phyloP scores from a whole-genome alignment of 768 basidiomycete genomes.

The Cubamyces lactineus region DNA sequence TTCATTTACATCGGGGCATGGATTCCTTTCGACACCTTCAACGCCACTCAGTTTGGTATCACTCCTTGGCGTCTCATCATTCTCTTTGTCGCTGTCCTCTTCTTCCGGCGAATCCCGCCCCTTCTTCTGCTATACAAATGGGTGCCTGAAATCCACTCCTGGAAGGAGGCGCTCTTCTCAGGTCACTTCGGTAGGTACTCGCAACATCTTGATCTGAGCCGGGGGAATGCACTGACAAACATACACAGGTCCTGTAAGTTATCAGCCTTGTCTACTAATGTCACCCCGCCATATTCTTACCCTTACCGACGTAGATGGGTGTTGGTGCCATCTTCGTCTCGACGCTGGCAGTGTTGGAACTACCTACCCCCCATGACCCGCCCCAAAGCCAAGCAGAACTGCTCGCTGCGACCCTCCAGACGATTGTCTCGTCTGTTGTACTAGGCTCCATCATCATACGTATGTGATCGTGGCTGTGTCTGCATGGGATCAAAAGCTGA shows the following conservation, averaged over 20 bases:
- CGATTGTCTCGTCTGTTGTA: constrained; percentile 87
- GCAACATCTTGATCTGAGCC: not conserved
- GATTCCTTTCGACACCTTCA: constrained; percentile 68
- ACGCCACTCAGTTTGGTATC: constrained; percentile 58
- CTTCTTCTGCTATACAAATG: constrained; percentile 77
- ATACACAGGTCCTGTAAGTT: constrained; percentile 2
- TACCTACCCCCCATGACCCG: constrained; percentile 60
- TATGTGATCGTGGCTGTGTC: constrained; percentile 39
- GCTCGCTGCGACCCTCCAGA: constrained; percentile 73
- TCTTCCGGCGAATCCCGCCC: constrained; percentile 79
- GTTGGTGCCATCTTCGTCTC: constrained; percentile 91
- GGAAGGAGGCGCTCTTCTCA: constrained; percentile 86
- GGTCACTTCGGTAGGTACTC: constrained; percentile 80
- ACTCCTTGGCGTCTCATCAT: constrained; percentile 71
- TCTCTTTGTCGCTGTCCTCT: constrained; percentile 67
- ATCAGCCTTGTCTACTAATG: not conserved
- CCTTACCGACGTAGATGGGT: constrained; percentile 64
- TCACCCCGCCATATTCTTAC: not conserved
- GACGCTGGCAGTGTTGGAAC: constrained; percentile 63
- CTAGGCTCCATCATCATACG: constrained; percentile 84
- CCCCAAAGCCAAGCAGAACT: constrained; percentile 71
- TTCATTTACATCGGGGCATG: constrained; percentile 93
- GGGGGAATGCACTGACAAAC: too few species aligned
- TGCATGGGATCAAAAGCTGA: not conserved
- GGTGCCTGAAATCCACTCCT: constrained; percentile 84